Base-by-base conservation (phyloP, 2,329 filamentous ascomycete species). In the Aschersonia sp. region DNA sequence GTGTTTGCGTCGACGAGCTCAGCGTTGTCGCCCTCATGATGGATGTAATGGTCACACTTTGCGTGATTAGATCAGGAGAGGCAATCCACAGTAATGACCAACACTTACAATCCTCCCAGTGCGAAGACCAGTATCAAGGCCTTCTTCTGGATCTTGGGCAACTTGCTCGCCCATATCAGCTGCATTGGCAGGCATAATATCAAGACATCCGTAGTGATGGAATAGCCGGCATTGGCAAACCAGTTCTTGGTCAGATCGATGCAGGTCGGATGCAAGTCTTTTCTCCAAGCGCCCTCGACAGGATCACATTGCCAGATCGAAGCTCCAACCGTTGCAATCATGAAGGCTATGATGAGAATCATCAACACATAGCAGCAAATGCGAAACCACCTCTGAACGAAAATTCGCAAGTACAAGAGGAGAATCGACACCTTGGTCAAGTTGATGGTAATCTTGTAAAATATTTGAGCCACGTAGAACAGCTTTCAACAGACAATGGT, bases 381-480 rank as follows among this genome's bases (percentile, higher is more conserved):
- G 7, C 67, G 64, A 53, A 76, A 76, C 58, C 63, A 68, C 43
- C 51, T 60, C 44, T 70, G 63, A 29, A 70, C 60, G 49, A 77
- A 78, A 44, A 76, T 73, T 30, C 72, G 70, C 29, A 73, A 69
- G 53, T 76, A 78, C 14, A 78, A 64, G 4, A 74, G 59, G 6
- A 76, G 57, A 46, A 76, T 72, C 3, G 73, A 75, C 2, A 67
- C 58, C 53, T 78, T 77, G 2, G 70, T 74, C 33, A 74, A 58
- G 55, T 72, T 73, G 50, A 76, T 70, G 42, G 69, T 70, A 51
- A 73, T 58, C 53, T 76, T 76, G 59, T 77, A 77, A 50, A 72
- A 69, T 46, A 72, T 67, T 52, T 76, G 72, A 3, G 70, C 66
- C 30, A 72, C 56, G 51, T 69, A 75, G 56, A 75, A 76, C 22